Base-by-base conservation (phyloP, 2,329 filamentous ascomycete genomes). In the Ceratocystis ficicola region DNA sequence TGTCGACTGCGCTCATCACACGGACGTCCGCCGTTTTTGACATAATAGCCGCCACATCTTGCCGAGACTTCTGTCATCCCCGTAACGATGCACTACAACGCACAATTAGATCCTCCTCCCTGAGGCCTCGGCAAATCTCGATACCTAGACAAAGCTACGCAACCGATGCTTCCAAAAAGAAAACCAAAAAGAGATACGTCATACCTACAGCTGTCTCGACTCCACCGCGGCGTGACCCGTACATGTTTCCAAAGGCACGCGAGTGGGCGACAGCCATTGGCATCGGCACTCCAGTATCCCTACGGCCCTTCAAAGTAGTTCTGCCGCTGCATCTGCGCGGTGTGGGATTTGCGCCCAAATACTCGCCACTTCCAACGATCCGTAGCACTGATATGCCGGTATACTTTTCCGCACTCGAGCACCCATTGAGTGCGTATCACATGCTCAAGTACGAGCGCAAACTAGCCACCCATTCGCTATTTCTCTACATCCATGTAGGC, bases 371-470 rank as follows among this genome's bases (percentile, higher is more conserved):
- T 17, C 67, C 61, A 5, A 62, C 63, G 12, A 41, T 67, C 22
- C 62, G 59, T n/a, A 2, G n/a, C 7, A 59, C 66, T 41, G 67
- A 69, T 30, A 46, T 68, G 48, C n/a, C 30, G 4, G 17, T 57
- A 36, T 68, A 67, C 41, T 69, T 69, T 41, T 57, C 41, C 2
- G 25, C 12, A 12, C 3, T 17, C 46, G 65, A 69, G 52, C 65
- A 69, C 30, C 48, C 65, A n/a, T 52, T 67, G 60, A 66, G 62
- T 10, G 52, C 44, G 57, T 68, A 69, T 55, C 46, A 59, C 12
- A 68, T 68, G 61, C 48, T 67, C 65, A 64, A 63, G 48, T 68
- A 68, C 60, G 67, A 67, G 52, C 48, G 65, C 41, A 63, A 66
- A 50, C 36, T 67, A 50, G 55, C 55, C n/a, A 50, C 48, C 5